Base-by-base conservation (phyloP, 441 rosid species). In the Erysimum pusillum region DNA sequence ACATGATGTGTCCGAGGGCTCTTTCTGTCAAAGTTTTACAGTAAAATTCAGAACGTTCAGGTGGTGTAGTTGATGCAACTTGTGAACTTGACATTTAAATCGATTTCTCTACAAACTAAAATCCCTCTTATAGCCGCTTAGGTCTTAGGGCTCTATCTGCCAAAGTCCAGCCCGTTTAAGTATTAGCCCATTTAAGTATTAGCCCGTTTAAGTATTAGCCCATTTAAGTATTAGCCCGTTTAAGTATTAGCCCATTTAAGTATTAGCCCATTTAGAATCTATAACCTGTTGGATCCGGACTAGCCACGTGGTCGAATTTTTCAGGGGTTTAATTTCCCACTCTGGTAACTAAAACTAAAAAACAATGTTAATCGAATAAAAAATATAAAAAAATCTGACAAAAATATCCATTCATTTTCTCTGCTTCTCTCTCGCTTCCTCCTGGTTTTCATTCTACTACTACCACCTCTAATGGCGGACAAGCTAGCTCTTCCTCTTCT, bases 401-500 rank as follows among this genome's bases (percentile, higher is more conserved):
- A 49, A 77, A 72, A 71, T 49, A 77, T 77, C 81, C 81, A 65
- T 71, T 71, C 73, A n/a, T 36, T 70, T 36, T n/a, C 17, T 35
- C 58, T 49, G 32, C 67, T 49, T 59, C 62, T 36, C 56, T 46
- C 66, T 44, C 3, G 52, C 45, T 67, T 14, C 36, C 59, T 20
- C 49, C 38, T 15, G 63, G 15, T 71, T 51, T 13, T 48, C 1
- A 28, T 48, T 17, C 53, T 49, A 18, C 64, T 61, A n/a, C 51
- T 25, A 22, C 22, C 11, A 46, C 58, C 76, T 77, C 56, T 61
- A 63, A 92, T 94, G 99, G 91, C 94, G 17, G 92, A 90, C 71
- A 94, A 85, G 62, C 81, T 91, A 22, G 87, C 90, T 67, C 85
- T 88, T 1, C 94, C 97, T 45, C 94, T 91, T 67, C 85, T 89